Percentiles rank a stretch among this genome's conserved stretches.
phyloP scores from a whole-genome alignment of 2,329 filamentous ascomycete species.

The Botrytis hyacinthi region DNA sequence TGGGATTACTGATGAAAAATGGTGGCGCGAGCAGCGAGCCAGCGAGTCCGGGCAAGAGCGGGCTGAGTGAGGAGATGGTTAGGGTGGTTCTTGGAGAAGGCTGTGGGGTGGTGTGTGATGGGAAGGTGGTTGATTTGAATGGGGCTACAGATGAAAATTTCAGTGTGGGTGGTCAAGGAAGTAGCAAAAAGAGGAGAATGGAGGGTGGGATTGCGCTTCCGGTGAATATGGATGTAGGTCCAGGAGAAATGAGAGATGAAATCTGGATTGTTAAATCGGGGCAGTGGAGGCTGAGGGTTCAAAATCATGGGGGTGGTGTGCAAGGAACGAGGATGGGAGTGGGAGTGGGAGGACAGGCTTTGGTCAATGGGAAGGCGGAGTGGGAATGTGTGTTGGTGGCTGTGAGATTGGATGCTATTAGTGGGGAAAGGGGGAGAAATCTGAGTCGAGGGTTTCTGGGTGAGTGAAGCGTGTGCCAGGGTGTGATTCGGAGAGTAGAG shows the following conservation, averaged over 20 bases:
- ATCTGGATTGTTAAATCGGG: conserved; percentile 64
- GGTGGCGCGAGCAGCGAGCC: conserved; percentile 62
- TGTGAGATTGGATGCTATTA: conserved; percentile 73
- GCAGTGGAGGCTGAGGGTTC: conserved; percentile 71
- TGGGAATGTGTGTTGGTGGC: conserved; percentile 72
- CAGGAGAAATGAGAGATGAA: conserved; percentile 25
- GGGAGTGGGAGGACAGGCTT: conserved; percentile 37
- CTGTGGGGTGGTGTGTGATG: conserved; percentile 58
- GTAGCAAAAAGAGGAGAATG: conserved; percentile 25
- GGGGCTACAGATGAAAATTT: background rate
- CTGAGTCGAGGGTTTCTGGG: conserved; percentile 59
- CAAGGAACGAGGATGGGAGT: conserved; percentile 73
- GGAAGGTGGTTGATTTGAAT: conserved; percentile 38
- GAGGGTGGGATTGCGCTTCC: conserved; percentile 3
- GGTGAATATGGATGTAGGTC: background rate
- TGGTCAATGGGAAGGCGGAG: conserved; percentile 47
- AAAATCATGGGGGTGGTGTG: conserved; percentile 48
- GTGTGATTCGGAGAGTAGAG: background rate
- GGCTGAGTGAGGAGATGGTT: conserved; percentile 68
- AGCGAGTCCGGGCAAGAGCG: conserved; percentile 65
- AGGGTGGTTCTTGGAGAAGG: conserved; percentile 61
- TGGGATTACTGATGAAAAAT: conserved; percentile 65
- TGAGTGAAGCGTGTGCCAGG: background rate
- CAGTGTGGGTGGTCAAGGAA: background rate
- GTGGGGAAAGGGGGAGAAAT: conserved; percentile 66